Evolutionary conservation across 148 eudicot species (phyloP).

Genomic region (Bassia scoparia): DNA sequence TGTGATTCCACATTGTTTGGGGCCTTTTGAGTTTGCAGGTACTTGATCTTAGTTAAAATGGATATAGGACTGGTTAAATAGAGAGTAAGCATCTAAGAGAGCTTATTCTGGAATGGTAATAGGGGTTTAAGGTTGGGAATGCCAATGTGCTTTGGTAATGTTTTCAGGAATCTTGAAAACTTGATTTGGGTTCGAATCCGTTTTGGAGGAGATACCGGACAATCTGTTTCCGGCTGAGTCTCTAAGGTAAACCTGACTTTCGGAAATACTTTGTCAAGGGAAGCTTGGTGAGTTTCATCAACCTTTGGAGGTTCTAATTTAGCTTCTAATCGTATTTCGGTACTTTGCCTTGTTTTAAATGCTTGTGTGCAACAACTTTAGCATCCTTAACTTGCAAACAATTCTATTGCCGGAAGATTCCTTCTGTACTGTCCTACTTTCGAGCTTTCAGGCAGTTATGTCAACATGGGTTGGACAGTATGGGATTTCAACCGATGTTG

Average conservation of each 20-base stretch:
- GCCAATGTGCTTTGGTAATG: constrained; percentile 70
- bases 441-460: constrained; percentile 58
- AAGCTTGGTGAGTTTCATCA: constrained; percentile 57
- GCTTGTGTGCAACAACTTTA: constrained; percentile 52
- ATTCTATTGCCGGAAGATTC: constrained; percentile 72
- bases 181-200: constrained; percentile 56
- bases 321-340: constrained; percentile 56
- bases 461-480: constrained; percentile 51
- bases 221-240: constrained; percentile 55
- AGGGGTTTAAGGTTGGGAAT: constrained; percentile 46
- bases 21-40: constrained; percentile 40
- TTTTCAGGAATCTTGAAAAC: constrained; percentile 44
- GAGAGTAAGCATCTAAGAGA: constrained; percentile 33
- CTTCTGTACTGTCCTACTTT: constrained; percentile 71
- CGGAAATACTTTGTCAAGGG: constrained; percentile 59
- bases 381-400: constrained; percentile 66
- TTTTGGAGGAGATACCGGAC: constrained; percentile 66
- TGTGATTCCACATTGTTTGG: constrained; percentile 53
- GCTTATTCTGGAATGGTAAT: constrained; percentile 46
- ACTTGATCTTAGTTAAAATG: constrained; percentile 61
- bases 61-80: constrained; percentile 44
- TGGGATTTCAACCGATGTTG: constrained; percentile 71
- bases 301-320: constrained; percentile 64
- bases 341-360: constrained; percentile 71
- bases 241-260: constrained; percentile 65